These are phyloP conservation scores for Lipomyces kockii DNA, from an alignment of 805 yeast genomes.

Conservation along the genomic window DNA sequence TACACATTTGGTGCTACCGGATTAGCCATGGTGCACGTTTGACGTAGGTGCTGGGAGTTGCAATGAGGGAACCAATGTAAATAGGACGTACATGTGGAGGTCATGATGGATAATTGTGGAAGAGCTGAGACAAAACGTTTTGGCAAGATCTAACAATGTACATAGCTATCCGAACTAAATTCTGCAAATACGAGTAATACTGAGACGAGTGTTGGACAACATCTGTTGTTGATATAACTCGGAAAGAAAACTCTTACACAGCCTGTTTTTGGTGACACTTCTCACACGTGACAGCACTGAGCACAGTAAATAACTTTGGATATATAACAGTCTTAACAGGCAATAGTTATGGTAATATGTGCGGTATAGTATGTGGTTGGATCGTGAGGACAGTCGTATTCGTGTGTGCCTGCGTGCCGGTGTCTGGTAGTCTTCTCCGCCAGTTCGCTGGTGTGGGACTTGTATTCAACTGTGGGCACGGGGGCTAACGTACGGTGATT, in stretches of 20 bases:
- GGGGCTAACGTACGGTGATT: no score
- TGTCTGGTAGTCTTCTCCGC: no score
- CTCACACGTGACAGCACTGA: background rate
- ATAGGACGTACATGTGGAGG: background rate
- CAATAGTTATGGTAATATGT: background rate
- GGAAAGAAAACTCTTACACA: background rate
- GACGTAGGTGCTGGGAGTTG: background rate
- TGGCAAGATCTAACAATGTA: background rate
- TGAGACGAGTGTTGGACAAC: no score
- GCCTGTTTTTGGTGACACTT: no score
- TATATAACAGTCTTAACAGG: background rate
- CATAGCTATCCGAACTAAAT: background rate
- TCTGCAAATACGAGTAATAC: background rate
- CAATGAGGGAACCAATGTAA: background rate
- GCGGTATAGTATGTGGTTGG: background rate
- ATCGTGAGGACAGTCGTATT: no score
- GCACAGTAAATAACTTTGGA: background rate
- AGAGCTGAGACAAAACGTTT: background rate
- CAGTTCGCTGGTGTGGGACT: no score
- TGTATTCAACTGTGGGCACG: no score
- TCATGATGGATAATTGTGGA: background rate
- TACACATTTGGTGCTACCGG: background rate
- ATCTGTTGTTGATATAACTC: no score
- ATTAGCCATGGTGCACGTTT: background rate
- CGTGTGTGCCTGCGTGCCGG: no score